Base-by-base conservation (phyloP, 1,284 basidiomycete genomes). In the Malassezia furfur region DNA sequence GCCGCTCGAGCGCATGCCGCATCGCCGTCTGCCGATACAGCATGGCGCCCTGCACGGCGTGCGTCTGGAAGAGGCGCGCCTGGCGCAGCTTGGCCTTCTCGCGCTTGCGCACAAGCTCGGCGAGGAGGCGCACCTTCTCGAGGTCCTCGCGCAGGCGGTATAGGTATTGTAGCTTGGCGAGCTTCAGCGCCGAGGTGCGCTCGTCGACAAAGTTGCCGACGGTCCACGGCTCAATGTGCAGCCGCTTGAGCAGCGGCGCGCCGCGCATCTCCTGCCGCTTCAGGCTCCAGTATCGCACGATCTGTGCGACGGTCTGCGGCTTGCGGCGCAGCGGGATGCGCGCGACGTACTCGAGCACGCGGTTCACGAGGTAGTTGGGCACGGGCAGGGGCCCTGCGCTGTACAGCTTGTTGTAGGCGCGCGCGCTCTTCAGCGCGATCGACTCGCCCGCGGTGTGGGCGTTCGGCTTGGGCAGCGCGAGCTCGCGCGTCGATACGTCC, bases 161-260 rank as follows among this genome's bases (percentile, higher is more conserved):
- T 19, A 72, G 59, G 37, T 60, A 65, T 38, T 61, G 58, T 85
- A 96, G 81, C 70, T 91, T 91, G 77, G 84, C 81, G 4, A 79
- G 77, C 76, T 87, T 88, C 62, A 96, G 64, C 2, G 62, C 63
- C 14, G 68, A 66, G 22, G 66, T 69, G 46, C 66, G 88, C 59
- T 88, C 86, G 38, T 82, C 77, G 62, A 82, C 83, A 1, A 79
- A 79, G 1, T 81, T 80, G 17, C 82, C 81, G 1, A 89, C 87
- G 0, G 93, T 94, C 94, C 93, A 98, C 0, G 93, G 94, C 78
- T 98, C 93, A 31, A 98, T 79, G 77, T 99, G 91, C 50, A 99
- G 76, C 47, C 94, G 77, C 76, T 96, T 98, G 65, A 99, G 77
- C 49, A 98, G 76, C 2, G 93, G 91, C 2, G 94, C 94, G 2